Evolutionary conservation across 2,329 filamentous ascomycete genomes (phyloP).

Genomic region (Colletotrichum spaethianum): DNA sequence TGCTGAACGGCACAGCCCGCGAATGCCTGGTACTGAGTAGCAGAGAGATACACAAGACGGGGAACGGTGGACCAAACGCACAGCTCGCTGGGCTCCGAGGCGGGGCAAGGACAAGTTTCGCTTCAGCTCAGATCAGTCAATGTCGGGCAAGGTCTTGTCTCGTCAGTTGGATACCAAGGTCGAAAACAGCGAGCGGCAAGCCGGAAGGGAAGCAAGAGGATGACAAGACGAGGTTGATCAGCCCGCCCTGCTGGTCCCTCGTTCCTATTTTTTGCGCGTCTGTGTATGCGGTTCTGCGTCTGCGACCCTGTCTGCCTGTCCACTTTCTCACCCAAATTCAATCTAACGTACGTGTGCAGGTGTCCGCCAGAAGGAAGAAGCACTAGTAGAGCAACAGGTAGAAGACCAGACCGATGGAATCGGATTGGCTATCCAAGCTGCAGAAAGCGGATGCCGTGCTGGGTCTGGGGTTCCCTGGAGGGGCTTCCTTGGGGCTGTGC

Average conservation of each 20-base stretch:
- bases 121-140: slow-evolving; percentile 18
- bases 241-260: slow-evolving; percentile 32
- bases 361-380: slow-evolving; percentile 29
- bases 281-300: slow-evolving; percentile 16
- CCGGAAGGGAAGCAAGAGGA: slow-evolving; percentile 30
- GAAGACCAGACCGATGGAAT: slow-evolving; percentile 24
- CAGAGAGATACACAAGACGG: slow-evolving; percentile 25
- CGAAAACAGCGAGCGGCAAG: slow-evolving; percentile 19
- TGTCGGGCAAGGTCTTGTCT: slow-evolving; percentile 9
- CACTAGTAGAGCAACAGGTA: slow-evolving; percentile 34
- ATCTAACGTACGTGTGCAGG: slow-evolving; percentile 30
- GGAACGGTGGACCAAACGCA: slow-evolving; percentile 22
- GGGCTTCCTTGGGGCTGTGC: slow-evolving; percentile 40
- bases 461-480: slow-evolving; percentile 34
- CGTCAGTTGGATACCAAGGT: slow-evolving; percentile 18
- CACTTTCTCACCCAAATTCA: slow-evolving; percentile 36
- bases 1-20: slow-evolving; percentile 28
- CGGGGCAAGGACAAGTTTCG: background rate
- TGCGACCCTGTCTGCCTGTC: slow-evolving; percentile 33
- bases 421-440: slow-evolving; percentile 33
- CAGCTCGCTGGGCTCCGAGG: slow-evolving; percentile 20
- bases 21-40: slow-evolving; percentile 23
- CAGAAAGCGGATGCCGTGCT: slow-evolving; percentile 40
- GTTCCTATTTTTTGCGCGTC: slow-evolving; percentile 40
- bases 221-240: slow-evolving; percentile 26